Base-by-base conservation (phyloP, 2,329 filamentous ascomycete genomes). In the Boeremia lycopersici region DNA sequence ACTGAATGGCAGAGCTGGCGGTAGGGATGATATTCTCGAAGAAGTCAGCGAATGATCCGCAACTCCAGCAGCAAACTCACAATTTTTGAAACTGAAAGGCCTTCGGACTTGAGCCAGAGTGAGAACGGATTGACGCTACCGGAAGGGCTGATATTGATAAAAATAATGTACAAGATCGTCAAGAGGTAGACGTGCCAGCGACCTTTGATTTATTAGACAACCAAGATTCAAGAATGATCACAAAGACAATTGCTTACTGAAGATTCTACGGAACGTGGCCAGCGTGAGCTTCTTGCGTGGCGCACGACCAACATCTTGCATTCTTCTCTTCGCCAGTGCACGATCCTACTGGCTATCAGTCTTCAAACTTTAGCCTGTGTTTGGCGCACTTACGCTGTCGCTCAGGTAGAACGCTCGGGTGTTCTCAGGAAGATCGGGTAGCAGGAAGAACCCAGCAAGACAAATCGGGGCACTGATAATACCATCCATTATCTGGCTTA, bases 351-450 rank as follows among this genome's bases (percentile, higher is more conserved):
- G 0, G 5, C 5, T 6, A 23, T 59, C 17, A 59, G 40, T 34
- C 2, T 42, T 23, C 13, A 12, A 4, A 26, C 8, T 17, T n/a
- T 8, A 11, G 10, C 17, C 2, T 30, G n/a, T 13, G 26, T 3
- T 2, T 2, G 3, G 13, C 11, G 17, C 3, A 13, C 54, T 46
- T 49, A 60, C 57, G 34, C 43, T 33, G 12, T 60, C 53, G 15
- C 11, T 61, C 3, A 66, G 36, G 19, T 61, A 62, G 35, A 56
- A 53, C 1, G 56, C 52, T 15, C 44, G 51, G 4, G 59, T 57
- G 11, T 59, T 60, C 30, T 67, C 62, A 2, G 65, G 65, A 1
- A 67, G 41, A 28, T 67, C 58, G 2, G 65, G 65, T 10, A 68
- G 28, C 5, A 60, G 12, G 31, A 60, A 60, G 45, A 56, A 62